A percentile compares a stretch with the other conserved stretches of the same genome.
Evolutionary conservation across 2,329 filamentous ascomycete species (phyloP).

Genomic region (Sclerotinia sclerotiorum): DNA sequence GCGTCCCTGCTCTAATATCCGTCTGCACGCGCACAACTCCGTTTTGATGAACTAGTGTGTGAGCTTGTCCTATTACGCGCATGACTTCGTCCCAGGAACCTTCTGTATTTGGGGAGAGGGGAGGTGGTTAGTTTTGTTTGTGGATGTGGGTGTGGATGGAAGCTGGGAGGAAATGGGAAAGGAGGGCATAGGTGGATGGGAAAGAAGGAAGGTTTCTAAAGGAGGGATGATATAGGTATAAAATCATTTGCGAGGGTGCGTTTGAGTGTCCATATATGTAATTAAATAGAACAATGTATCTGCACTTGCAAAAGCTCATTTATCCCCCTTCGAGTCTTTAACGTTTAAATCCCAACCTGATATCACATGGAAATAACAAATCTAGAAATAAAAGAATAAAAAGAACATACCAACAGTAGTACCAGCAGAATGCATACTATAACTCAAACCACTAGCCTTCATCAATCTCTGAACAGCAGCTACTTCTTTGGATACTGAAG

Average conservation of each 20-base stretch:
- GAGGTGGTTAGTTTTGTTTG: neutral
- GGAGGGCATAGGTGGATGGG: too few relatives aligned
- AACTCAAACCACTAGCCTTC: slow-evolving; percentile 74
- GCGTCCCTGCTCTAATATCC: slow-evolving; percentile 79
- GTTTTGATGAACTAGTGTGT: slow-evolving; percentile 71
- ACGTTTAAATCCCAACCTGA: too few relatives aligned
- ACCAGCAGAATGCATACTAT: slow-evolving; percentile 89
- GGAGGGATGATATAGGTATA: too few relatives aligned
- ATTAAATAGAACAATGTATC: too few relatives aligned
- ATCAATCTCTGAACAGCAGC: slow-evolving; percentile 86
- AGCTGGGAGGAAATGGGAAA: too few relatives aligned
- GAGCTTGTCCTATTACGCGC: slow-evolving; percentile 80
- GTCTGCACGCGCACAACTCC: slow-evolving; percentile 84
- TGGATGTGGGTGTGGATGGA: neutral
- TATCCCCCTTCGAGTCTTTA: too few relatives aligned
- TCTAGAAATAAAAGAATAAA: neutral
- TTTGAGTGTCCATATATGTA: too few relatives aligned
- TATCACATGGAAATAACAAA: neutral
- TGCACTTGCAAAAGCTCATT: too few relatives aligned
- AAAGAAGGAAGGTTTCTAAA: too few relatives aligned
- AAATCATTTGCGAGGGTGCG: too few relatives aligned
- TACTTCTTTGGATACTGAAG: slow-evolving; percentile 78
- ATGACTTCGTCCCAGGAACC: slow-evolving; percentile 90
- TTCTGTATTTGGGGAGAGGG: slow-evolving; percentile 53
- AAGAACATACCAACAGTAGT: slow-evolving; percentile 78